Evolutionary conservation across 129 eudicot species (phyloP).

Genomic region (Arctium lappa): DNA sequence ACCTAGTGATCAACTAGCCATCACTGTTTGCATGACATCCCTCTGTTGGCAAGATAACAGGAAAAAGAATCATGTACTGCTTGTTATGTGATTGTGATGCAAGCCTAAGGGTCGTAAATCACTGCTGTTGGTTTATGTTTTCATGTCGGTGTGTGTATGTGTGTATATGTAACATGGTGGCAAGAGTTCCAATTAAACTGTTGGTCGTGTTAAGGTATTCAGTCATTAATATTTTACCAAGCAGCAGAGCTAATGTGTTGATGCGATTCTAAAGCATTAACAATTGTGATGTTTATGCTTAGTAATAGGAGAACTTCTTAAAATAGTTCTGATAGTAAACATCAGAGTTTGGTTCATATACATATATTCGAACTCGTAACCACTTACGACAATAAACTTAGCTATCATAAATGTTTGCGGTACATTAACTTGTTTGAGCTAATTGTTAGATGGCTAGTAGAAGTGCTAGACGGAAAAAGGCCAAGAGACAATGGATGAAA

Average conservation of each 20-base stretch:
- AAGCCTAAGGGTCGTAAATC: not conserved
- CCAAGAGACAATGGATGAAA: slow-evolving; percentile 57
- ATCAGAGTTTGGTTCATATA: not conserved
- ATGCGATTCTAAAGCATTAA: not conserved
- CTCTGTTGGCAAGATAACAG: not conserved
- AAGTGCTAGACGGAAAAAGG: slow-evolving; percentile 66
- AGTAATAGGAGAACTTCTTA: not conserved
- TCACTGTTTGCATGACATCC: not conserved
- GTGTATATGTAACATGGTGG: not conserved
- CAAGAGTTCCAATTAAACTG: not conserved
- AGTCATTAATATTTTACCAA: not conserved
- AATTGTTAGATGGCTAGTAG: slow-evolving; percentile 58
- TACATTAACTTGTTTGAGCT: not conserved
- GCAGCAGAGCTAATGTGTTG: not conserved
- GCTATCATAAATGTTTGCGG: not conserved
- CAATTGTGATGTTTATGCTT: not conserved
- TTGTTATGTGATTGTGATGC: not conserved
- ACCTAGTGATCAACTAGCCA: not conserved
- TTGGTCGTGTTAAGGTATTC: not conserved
- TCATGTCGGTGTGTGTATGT: not conserved
- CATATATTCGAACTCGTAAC: not conserved
- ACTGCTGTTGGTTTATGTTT: not conserved
- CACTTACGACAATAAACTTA: not conserved
- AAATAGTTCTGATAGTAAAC: not conserved
- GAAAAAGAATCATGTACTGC: not conserved